These are phyloP conservation scores for Setaria italica DNA, from an alignment of 202 grass and related monocot species.

Conservation along the genomic window DNA sequence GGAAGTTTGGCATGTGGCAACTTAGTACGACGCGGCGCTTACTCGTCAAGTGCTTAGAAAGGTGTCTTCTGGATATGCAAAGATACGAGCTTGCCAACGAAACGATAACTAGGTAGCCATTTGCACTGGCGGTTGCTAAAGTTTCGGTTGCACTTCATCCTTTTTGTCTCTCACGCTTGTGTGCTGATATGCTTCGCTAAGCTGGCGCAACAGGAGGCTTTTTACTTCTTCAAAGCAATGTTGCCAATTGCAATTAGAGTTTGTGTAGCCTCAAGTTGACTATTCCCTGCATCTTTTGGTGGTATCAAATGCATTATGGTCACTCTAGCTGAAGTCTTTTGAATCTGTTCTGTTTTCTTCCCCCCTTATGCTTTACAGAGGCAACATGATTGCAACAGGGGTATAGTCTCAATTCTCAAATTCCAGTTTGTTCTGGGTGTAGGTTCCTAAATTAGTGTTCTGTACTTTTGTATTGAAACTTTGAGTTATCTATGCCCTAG, in stretches of 20 bases:
- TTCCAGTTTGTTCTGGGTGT: slow-evolving; percentile 3
- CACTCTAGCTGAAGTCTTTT: slow-evolving; percentile 6
- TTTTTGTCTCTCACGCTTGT: slow-evolving; percentile 8
- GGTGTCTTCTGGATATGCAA: slow-evolving; percentile 26
- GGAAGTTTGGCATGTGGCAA: slow-evolving; percentile 33
- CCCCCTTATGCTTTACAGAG: background rate
- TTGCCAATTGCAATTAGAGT: background rate
- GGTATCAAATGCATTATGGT: slow-evolving; percentile 23
- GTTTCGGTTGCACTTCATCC: slow-evolving; percentile 25
- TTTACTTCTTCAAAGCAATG: slow-evolving; percentile 27
- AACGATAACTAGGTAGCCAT: background rate
- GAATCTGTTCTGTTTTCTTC: background rate
- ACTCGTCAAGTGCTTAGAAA: slow-evolving; percentile 37
- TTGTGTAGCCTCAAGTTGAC: background rate
- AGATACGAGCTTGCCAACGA: slow-evolving; percentile 26
- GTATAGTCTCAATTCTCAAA: background rate
- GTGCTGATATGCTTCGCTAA: slow-evolving; percentile 18
- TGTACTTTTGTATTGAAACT: slow-evolving; percentile 20
- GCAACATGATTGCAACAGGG: background rate
- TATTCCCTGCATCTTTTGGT: slow-evolving; percentile 22
- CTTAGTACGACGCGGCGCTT: slow-evolving; percentile 8
- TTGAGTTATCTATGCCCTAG: slow-evolving; percentile 7
- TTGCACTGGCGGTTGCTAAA: slow-evolving; percentile 9
- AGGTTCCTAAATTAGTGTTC: background rate
- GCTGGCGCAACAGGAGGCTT: background rate